Base-by-base conservation (phyloP, 2,329 filamentous ascomycete species). In the Pestalotiopsis sp. region DNA sequence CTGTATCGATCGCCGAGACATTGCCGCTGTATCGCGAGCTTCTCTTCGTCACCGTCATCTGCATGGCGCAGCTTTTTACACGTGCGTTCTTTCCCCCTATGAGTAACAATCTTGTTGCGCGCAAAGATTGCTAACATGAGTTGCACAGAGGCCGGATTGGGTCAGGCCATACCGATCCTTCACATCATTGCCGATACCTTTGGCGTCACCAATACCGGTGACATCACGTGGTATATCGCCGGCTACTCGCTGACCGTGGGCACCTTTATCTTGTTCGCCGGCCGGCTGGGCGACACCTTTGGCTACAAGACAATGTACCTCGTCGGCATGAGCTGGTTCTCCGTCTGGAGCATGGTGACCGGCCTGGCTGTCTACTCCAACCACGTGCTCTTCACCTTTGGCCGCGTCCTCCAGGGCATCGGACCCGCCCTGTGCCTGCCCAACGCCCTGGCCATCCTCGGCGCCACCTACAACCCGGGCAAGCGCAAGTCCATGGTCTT, bases 361-460 rank as follows among this genome's bases (percentile, higher is more conserved):
- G 81, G 79, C 0, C 78, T 83, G 58, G 79, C 72, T 30, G 72
- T 74, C 52, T 77, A 73, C 67, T 73, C 73, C 10, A 69, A 70
- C 35, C 69, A 74, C 55, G 68, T 77, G 26, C 73, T 79, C 67
- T 85, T 87, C 71, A 80, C 81, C 52, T 78, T 85, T 65, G 79
- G 79, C 35, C 81, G 85, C 26, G 83, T 81, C 2, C 75, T 88
- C 10, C 84, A 87, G 69, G 84, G 85, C 2, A 82, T 87, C 55
- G 88, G 87, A 0, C 84, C 86, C 0, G 84, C 87, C 0, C 80
- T 90, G 58, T 71, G 83, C 59, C 75, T 90, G 20, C 87, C 88
- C 0, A 90, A 89, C 71, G 84, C 79, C 1, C 76, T 90, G 44
- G 87, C 86, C 2, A 79, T 90, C 17, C 75, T 90, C 4, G 86